Conservation (phyloP, 352 stramenopile species). For the Achlya hypogyna region DNA sequence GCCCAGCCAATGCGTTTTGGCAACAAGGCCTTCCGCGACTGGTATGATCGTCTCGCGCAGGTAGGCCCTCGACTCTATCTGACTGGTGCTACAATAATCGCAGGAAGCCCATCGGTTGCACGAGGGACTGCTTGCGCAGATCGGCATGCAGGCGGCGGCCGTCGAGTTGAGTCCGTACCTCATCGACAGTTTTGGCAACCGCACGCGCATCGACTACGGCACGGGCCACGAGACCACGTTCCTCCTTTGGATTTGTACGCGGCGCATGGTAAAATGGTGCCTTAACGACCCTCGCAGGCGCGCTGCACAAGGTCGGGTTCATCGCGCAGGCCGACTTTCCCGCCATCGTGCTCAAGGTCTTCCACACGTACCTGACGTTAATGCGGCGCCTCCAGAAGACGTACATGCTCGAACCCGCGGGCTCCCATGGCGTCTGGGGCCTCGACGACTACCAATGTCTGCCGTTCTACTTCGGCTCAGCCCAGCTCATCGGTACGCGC, state of each 20-base stretch:
- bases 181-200: constrained; percentile 94
- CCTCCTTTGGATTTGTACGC: constrained; percentile 88
- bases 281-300: constrained; percentile 28
- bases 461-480: constrained; percentile 96
- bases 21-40: constrained; percentile 91
- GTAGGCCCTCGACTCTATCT: constrained; percentile 32
- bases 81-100: constrained; percentile 9
- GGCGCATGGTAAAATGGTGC: constrained; percentile 8
- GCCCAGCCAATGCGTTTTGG: constrained; percentile 92
- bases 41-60: constrained; percentile 75
- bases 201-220: constrained; percentile 96
- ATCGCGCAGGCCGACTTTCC: constrained; percentile 77
- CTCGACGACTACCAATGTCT: constrained; percentile 99
- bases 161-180: constrained; percentile 93
- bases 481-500: constrained; percentile 86
- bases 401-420: constrained; percentile 98
- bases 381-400: constrained; percentile 91
- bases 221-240: constrained; percentile 98
- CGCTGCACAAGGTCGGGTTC: constrained; percentile 85
- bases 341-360: constrained; percentile 84
- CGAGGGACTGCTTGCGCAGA: constrained; percentile 40
- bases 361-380: constrained; percentile 90
- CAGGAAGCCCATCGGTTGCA: constrained; percentile 31
- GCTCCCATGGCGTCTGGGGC: constrained; percentile 97
- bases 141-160: constrained; percentile 50